A percentile compares a stretch with the other conserved stretches of the same genome.
These are phyloP conservation scores for Sinapis alba DNA, from an alignment of 441 rosid genomes.

Conservation along the genomic window DNA sequence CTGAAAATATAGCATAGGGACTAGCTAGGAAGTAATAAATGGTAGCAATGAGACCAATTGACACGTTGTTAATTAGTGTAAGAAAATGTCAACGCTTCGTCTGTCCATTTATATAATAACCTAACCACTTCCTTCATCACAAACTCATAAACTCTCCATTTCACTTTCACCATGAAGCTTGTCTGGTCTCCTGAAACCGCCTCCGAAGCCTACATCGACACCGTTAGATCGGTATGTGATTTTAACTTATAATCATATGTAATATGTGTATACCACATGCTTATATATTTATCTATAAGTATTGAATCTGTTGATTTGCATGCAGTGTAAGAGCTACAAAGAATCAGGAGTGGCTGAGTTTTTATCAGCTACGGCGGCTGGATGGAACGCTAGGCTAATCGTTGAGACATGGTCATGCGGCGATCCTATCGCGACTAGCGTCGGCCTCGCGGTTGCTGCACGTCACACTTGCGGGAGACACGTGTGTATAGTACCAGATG, in stretches of 20 bases:
- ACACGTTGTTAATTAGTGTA: constrained; percentile 35
- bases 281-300: not conserved
- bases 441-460: constrained; percentile 73
- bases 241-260: not conserved
- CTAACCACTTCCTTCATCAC: constrained; percentile 23
- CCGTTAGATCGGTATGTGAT: constrained; percentile 58
- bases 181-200: constrained; percentile 83
- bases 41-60: constrained; percentile 18
- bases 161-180: constrained; percentile 53
- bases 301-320: not conserved
- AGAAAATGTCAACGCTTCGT: constrained; percentile 43
- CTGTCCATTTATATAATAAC: constrained; percentile 23
- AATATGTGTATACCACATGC: not conserved
- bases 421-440: constrained; percentile 59
- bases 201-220: constrained; percentile 60
- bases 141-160: constrained; percentile 20
- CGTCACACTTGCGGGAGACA: constrained; percentile 74
- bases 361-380: constrained; percentile 85
- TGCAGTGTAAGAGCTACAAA: constrained; percentile 51
- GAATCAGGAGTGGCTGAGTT: constrained; percentile 76
- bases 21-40: constrained; percentile 15
- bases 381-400: constrained; percentile 74
- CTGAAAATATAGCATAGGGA: not conserved
- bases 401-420: constrained; percentile 75
- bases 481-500: constrained; percentile 76